phyloP scores from a whole-genome alignment of 2,329 filamentous ascomycete species.

The Xylaria multiplex region DNA sequence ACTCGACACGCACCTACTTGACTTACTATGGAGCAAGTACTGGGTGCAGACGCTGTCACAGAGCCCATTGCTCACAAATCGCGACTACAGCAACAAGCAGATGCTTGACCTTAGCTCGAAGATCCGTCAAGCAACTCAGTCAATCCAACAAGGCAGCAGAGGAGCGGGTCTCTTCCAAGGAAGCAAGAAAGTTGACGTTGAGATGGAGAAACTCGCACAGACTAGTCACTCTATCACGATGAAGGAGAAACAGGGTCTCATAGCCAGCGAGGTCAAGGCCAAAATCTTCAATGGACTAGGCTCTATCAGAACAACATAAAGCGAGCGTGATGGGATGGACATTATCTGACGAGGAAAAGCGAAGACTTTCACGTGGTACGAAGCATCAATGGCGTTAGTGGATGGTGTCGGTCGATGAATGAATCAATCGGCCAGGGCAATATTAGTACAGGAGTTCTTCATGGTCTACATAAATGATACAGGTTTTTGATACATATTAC shows the following conservation, averaged over 20 bases:
- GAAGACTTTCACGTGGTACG: conserved; percentile 37
- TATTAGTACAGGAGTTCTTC: conserved; percentile 40
- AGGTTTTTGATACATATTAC: conserved; percentile 26
- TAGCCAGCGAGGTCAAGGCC: conserved; percentile 47
- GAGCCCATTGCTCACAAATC: conserved; percentile 88
- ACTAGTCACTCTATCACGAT: conserved; percentile 48
- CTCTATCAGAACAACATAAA: conserved; percentile 19
- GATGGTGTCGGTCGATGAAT: conserved; percentile 22
- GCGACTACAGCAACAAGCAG: conserved; percentile 92
- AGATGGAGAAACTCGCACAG: conserved; percentile 47
- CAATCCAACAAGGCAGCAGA: conserved; percentile 49
- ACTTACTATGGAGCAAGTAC: conserved; percentile 98
- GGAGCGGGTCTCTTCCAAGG: conserved; percentile 42
- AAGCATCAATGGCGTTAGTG: conserved; percentile 50
- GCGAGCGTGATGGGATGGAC: conserved; percentile 11
- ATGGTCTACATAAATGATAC: conserved; percentile 36
- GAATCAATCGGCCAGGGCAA: conserved; percentile 24
- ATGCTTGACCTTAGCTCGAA: conserved; percentile 89
- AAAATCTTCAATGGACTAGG: conserved; percentile 48
- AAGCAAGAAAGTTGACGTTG: conserved; percentile 37
- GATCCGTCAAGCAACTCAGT: conserved; percentile 70
- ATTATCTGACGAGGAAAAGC: conserved; percentile 2
- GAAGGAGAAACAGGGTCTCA: conserved; percentile 50
- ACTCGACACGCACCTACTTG: conserved; percentile 85
- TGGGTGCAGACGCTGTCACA: conserved; percentile 97